Percentiles rank a stretch among this genome's conserved stretches.
Evolutionary conservation across 2,329 filamentous ascomycete genomes (phyloP).

Genomic region (Beauveria brongniartii): DNA sequence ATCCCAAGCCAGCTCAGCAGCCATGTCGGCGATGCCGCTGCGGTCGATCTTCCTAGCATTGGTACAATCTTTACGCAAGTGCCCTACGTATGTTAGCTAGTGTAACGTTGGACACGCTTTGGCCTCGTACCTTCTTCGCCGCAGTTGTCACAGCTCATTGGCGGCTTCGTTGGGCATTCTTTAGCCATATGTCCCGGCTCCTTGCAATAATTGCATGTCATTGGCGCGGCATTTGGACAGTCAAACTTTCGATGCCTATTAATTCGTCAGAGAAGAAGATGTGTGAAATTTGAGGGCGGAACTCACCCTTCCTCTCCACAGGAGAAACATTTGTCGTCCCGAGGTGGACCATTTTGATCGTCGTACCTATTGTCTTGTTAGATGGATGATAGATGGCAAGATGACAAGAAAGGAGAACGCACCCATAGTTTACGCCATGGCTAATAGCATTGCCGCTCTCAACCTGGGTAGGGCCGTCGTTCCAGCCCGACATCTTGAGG

Average conservation of each 20-base stretch:
- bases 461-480: slow-evolving; percentile 2
- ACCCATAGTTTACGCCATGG: not conserved
- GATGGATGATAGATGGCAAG: no score
- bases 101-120: not conserved
- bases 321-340: slow-evolving; percentile 26
- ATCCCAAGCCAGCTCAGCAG: slow-evolving; percentile 49
- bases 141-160: slow-evolving; percentile 53
- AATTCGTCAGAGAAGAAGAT: not conserved
- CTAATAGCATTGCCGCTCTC: not conserved
- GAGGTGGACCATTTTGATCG: slow-evolving; percentile 12
- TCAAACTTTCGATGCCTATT: slow-evolving; percentile 26
- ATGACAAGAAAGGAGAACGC: not conserved
- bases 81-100: slow-evolving; percentile 34
- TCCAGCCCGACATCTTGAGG: not conserved
- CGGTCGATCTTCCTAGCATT: slow-evolving; percentile 52
- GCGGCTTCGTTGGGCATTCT: slow-evolving; percentile 54
- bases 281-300: not conserved
- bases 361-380: slow-evolving; percentile 6
- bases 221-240: slow-evolving; percentile 25
- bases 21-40: slow-evolving; percentile 37
- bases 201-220: slow-evolving; percentile 37
- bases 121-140: slow-evolving; percentile 43
- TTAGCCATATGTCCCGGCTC: slow-evolving; percentile 45
- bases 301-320: slow-evolving; percentile 30
- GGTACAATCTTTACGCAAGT: slow-evolving; percentile 47